These are phyloP conservation scores for Lepiota subincarnata DNA, from an alignment of 768 basidiomycete genomes.

Conservation along the genomic window DNA sequence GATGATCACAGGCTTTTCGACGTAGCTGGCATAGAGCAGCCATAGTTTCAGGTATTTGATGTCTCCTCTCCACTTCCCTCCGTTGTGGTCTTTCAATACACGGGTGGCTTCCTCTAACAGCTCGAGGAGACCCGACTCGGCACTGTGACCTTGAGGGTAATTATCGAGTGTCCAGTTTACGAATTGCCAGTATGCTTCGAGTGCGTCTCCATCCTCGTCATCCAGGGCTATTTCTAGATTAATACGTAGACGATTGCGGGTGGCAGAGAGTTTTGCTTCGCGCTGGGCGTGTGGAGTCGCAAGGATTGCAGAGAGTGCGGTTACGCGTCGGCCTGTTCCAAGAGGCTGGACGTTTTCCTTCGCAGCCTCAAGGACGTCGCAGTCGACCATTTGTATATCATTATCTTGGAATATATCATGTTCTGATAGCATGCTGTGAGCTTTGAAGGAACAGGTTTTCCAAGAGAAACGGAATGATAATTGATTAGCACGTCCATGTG, in stretches of 20 bases:
- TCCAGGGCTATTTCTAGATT: slow-evolving; percentile 77
- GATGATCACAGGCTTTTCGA: slow-evolving; percentile 85
- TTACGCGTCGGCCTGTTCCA: slow-evolving; percentile 73
- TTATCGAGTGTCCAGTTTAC: slow-evolving; percentile 93
- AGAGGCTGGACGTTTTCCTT: slow-evolving; percentile 88
- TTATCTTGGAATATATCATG: slow-evolving; percentile 43
- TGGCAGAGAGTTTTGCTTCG: slow-evolving; percentile 62
- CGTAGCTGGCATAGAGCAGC: slow-evolving; percentile 89
- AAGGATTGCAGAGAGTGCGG: slow-evolving; percentile 69
- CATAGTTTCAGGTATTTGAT: slow-evolving; percentile 89
- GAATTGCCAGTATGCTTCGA: slow-evolving; percentile 83
- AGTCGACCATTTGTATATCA: slow-evolving; percentile 59
- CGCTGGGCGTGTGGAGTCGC: slow-evolving; percentile 75
- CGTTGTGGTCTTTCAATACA: slow-evolving; percentile 72
- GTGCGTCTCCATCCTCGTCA: slow-evolving; percentile 74
- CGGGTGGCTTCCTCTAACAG: slow-evolving; percentile 90
- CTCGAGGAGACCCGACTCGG: slow-evolving; percentile 87
- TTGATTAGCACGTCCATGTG: no score
- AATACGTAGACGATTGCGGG: slow-evolving; percentile 62
- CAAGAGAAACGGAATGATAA: no score
- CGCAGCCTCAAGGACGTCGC: slow-evolving; percentile 74
- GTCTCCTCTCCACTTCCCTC: slow-evolving; percentile 72
- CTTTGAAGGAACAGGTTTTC: not conserved
- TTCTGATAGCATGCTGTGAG: slow-evolving; percentile 14
- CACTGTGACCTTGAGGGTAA: slow-evolving; percentile 89